Percentiles rank a stretch among this genome's conserved stretches.
phyloP scores from a whole-genome alignment of 2,329 filamentous ascomycete species.

The Leptographium lundbergii region DNA sequence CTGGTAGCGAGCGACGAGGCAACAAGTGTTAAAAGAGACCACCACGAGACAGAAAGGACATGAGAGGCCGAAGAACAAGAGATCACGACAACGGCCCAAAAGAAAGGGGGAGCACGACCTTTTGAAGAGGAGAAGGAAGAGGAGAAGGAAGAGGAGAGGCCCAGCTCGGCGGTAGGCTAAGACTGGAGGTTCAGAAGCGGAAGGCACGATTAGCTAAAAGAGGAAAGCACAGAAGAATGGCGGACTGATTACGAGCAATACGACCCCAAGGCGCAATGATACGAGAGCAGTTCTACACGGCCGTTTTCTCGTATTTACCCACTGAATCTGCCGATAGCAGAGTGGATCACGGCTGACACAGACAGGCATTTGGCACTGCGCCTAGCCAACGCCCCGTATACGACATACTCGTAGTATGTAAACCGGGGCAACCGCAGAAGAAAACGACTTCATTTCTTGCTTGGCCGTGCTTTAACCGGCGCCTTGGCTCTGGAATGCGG shows the following conservation, averaged over 20 bases:
- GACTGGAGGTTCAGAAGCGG: not conserved
- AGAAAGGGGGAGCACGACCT: not conserved
- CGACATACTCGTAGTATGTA: too few relatives aligned
- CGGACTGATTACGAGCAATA: not conserved
- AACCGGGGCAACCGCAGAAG: not conserved
- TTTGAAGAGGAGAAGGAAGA: not conserved
- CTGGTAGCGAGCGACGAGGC: not conserved
- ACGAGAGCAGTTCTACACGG: not conserved
- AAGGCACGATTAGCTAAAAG: not conserved
- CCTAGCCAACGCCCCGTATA: not conserved
- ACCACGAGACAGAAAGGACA: not conserved
- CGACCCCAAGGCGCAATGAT: not conserved
- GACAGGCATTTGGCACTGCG: not conserved
- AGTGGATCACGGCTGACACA: not conserved
- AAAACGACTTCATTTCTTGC: not conserved
- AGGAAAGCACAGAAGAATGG: not conserved
- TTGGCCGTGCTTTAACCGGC: not conserved
- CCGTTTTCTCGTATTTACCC: not conserved
- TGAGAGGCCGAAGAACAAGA: not conserved
- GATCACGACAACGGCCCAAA: not conserved
- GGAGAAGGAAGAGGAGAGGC: not conserved
- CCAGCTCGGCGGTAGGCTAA: not conserved
- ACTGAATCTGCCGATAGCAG: not conserved
- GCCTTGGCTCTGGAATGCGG: not conserved
- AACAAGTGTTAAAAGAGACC: not conserved